These are phyloP conservation scores for Lycium barbarum DNA, from an alignment of 257 asterid species.

Conservation along the genomic window DNA sequence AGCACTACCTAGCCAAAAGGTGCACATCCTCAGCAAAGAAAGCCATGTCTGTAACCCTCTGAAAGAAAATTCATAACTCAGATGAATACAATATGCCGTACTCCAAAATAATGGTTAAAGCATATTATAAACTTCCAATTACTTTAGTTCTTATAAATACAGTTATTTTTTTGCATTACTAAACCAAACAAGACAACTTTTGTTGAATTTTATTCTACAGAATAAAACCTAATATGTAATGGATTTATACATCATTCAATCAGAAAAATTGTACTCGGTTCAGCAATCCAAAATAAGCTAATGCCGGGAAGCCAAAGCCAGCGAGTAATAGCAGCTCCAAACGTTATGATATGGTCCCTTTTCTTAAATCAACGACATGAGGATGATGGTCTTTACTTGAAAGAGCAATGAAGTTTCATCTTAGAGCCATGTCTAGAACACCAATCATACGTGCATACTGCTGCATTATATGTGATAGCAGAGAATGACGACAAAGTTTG, in stretches of 20 bases:
- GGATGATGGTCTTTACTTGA: constrained; percentile 13
- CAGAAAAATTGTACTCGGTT: neutral
- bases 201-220: neutral
- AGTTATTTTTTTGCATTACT: neutral
- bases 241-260: constrained; percentile 18
- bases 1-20: constrained; percentile 87
- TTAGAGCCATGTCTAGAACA: constrained; percentile 22
- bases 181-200: constrained; percentile 12
- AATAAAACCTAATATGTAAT: neutral
- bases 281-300: neutral
- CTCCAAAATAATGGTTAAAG: neutral
- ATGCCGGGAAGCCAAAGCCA: neutral
- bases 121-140: neutral
- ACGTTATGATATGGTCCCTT: neutral
- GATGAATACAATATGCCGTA: neutral
- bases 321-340: neutral
- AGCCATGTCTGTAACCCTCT: constrained; percentile 99
- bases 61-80: constrained; percentile 42
- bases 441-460: constrained; percentile 12
- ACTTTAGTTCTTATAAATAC: neutral
- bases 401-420: constrained; percentile 20
- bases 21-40: constrained; percentile 99
- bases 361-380: neutral
- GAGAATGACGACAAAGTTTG: constrained; percentile 8
- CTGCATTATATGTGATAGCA: neutral